These are phyloP conservation scores for Thalassiosira allenii DNA, from an alignment of 352 stramenopile genomes.

Conservation along the genomic window DNA sequence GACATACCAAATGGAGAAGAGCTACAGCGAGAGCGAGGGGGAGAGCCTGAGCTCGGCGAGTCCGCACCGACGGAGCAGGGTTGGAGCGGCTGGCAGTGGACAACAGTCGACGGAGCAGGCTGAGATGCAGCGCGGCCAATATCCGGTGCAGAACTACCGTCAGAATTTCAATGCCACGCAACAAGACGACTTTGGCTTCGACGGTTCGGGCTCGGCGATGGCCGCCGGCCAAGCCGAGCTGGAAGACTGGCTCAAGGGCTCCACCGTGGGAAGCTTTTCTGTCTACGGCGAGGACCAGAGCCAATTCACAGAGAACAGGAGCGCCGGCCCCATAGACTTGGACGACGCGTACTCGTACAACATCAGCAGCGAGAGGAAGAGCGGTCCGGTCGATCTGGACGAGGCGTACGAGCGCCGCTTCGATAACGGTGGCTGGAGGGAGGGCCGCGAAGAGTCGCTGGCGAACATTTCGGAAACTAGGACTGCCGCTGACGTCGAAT, in stretches of 20 bases:
- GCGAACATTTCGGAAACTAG: conserved; percentile 37
- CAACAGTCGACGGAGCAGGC: neutral
- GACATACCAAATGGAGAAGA: conserved; percentile 64
- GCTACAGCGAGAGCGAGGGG: conserved; percentile 74
- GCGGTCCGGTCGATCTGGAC: conserved; percentile 48
- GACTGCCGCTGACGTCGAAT: conserved; percentile 56
- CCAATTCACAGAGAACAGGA: neutral
- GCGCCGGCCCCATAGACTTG: neutral
- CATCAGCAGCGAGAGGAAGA: neutral
- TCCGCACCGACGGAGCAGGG: conserved; percentile 7
- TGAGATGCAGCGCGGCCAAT: neutral
- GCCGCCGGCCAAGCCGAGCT: conserved; percentile 27
- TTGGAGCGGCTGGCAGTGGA: neutral
- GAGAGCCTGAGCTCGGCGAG: conserved; percentile 4
- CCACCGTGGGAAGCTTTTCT: conserved; percentile 4
- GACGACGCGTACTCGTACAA: neutral
- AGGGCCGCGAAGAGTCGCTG: conserved; percentile 24
- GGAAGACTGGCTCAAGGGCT: conserved; percentile 59
- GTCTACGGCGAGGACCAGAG: conserved; percentile 6
- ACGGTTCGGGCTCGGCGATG: conserved; percentile 11
- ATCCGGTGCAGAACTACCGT: conserved; percentile 33
- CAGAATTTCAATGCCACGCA: conserved; percentile 1
- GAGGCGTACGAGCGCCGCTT: conserved; percentile 33
- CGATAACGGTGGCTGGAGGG: conserved; percentile 35
- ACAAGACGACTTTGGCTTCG: neutral